A percentile compares a stretch with the other conserved stretches of the same genome.
Evolutionary conservation across 306 rosid genomes (phyloP).

Genomic region (Rosa persica): DNA sequence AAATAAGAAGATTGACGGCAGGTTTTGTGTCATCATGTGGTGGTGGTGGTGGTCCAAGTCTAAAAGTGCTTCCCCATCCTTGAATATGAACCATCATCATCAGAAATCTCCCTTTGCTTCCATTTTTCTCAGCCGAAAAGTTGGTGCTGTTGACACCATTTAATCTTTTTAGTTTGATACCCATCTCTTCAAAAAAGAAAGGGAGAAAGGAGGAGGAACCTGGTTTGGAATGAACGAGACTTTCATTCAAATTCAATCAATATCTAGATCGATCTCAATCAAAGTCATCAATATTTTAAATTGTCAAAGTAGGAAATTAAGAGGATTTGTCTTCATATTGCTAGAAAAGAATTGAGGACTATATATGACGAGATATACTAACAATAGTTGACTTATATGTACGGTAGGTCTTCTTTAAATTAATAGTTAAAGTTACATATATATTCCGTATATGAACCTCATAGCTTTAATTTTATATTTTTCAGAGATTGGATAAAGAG

Average conservation of each 20-base stretch:
- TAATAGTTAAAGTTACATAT: too few species aligned
- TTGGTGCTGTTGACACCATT: constrained; percentile 14
- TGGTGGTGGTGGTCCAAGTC: constrained; percentile 29
- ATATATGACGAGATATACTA: too few species aligned
- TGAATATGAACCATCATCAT: constrained; percentile 18
- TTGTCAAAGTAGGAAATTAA: not conserved
- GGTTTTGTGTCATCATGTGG: constrained; percentile 27
- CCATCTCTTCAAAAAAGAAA: not conserved
- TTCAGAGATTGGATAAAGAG: too few species aligned
- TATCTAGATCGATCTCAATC: constrained; percentile 1
- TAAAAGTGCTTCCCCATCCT: constrained; percentile 14
- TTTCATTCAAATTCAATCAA: not conserved
- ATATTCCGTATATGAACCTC: too few species aligned
- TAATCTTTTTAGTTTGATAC: constrained; percentile 11
- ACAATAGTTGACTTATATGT: too few species aligned
- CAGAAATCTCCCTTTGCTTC: constrained; percentile 2
- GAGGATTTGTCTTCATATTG: not conserved
- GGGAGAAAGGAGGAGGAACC: not conserved
- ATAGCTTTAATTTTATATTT: too few species aligned
- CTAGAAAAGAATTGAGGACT: not conserved
- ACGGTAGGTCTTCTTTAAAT: too few species aligned
- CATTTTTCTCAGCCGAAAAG: constrained; percentile 10
- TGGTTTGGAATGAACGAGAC: not conserved
- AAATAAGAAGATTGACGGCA: constrained; percentile 12
- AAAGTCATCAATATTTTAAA: not conserved